phyloP scores from a whole-genome alignment of 192 early-diverging fungal genomes.

The Ramicandelaber brevisporus region DNA sequence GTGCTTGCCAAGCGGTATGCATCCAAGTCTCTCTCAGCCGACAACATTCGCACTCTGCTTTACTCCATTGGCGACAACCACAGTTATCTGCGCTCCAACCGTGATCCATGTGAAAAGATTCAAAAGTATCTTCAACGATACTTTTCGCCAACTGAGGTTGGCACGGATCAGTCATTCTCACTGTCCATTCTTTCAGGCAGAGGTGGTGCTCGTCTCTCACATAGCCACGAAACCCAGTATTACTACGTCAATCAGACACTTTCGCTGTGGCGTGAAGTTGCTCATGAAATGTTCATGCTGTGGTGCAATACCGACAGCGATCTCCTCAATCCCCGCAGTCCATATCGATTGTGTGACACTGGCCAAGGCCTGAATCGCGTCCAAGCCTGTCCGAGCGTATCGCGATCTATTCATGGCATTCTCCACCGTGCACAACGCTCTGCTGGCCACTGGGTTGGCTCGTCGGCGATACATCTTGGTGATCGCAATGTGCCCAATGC shows the following conservation, averaged over 20 bases:
- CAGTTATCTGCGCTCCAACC: conserved; percentile 62
- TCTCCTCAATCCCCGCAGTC: conserved; percentile 34
- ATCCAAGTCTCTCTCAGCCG: conserved; percentile 20
- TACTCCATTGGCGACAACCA: conserved; percentile 98
- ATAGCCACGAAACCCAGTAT: conserved; percentile 83
- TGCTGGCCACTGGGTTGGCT: conserved; percentile 78
- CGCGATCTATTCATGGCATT: conserved; percentile 67
- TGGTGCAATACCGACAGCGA: conserved; percentile 82
- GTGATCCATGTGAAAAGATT: conserved; percentile 93
- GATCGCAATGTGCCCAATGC: conserved; percentile 98
- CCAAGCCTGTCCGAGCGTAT: conserved; percentile 64
- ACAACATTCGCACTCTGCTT: conserved; percentile 57
- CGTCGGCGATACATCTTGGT: conserved; percentile 87
- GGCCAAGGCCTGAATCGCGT: conserved; percentile 94
- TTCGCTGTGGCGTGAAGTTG: conserved; percentile 83
- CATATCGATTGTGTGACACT: conserved; percentile 80
- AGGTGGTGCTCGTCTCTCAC: conserved; percentile 69
- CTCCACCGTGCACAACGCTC: conserved; percentile 63
- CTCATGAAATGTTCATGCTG: conserved; percentile 93
- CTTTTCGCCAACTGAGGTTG: conserved; percentile 36
- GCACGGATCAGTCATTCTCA: conserved; percentile 29
- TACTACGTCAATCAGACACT: conserved; percentile 83
- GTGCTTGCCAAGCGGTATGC: conserved; percentile 56
- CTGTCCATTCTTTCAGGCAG: conserved; percentile 63
- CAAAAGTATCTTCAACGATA: conserved; percentile 36